Evolutionary conservation across 1,139 yeast species (phyloP).

Genomic region (Lodderomyces theae): DNA sequence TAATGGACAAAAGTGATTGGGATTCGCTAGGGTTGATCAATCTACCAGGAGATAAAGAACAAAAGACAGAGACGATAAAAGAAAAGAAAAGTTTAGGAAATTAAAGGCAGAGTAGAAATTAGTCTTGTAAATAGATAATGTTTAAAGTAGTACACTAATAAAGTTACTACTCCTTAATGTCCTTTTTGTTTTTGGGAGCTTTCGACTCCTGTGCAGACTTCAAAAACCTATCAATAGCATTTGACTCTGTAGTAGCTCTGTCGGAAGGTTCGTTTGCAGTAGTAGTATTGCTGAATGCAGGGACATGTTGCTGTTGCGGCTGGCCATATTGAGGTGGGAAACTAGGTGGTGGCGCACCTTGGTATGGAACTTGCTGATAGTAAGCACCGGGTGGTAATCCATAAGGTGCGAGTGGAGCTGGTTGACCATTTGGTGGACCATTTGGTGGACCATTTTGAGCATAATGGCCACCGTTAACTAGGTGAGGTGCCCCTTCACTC

Average conservation of each 20-base stretch:
- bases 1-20: conserved; percentile 86
- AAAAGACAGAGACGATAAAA: conserved; percentile 28
- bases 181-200: neutral
- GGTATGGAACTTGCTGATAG: conserved; percentile 19
- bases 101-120: too few species aligned
- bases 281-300: neutral
- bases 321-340: conserved; percentile 1
- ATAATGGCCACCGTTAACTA: neutral
- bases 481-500: conserved; percentile 35
- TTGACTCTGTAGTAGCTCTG: neutral
- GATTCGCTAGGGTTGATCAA: conserved; percentile 66
- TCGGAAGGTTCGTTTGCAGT: neutral
- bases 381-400: conserved; percentile 36
- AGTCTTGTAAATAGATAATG: conserved; percentile 1
- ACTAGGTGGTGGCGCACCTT: conserved; percentile 2
- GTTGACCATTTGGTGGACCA: conserved; percentile 15
- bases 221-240: conserved; percentile 5
- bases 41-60: conserved; percentile 49
- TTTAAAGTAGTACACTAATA: neutral
- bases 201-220: conserved; percentile 1
- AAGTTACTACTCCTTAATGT: neutral
- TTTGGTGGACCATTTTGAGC: conserved; percentile 8
- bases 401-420: conserved; percentile 21
- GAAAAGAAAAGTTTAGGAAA: conserved; percentile 18
- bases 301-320: neutral